Percentiles rank a stretch among this genome's conserved stretches.
Conservation (phyloP, 306 rosid species). For the Pterocarpus santalinus region DNA sequence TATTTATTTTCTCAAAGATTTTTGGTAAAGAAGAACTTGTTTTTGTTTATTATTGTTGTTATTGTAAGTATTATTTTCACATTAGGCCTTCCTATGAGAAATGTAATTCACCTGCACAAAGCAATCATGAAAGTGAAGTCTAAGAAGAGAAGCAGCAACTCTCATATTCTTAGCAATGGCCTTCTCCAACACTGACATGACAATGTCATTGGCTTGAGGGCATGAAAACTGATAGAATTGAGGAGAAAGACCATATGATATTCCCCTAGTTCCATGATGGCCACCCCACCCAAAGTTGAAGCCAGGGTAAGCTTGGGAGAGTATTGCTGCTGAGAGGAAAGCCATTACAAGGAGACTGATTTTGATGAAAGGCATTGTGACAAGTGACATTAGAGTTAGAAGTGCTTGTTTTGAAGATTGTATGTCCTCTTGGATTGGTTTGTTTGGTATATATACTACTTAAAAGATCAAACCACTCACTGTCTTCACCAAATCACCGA, state of each 20-base stretch:
- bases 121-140: slow-evolving; percentile 90
- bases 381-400: not conserved
- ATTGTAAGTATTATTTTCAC: not conserved
- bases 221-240: slow-evolving; percentile 75
- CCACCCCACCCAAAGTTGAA: slow-evolving; percentile 72
- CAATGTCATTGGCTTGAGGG: slow-evolving; percentile 85
- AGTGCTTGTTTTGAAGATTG: slow-evolving; percentile 26
- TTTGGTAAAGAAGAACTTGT: not conserved
- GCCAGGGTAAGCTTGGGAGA: slow-evolving; percentile 63
- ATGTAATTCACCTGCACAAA: slow-evolving; percentile 70
- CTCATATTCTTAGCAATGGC: slow-evolving; percentile 70
- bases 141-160: slow-evolving; percentile 80
- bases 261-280: slow-evolving; percentile 47
- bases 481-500: slow-evolving; percentile 61
- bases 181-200: slow-evolving; percentile 75
- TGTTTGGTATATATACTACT: slow-evolving; percentile 40
- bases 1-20: not conserved
- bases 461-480: slow-evolving; percentile 53
- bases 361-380: slow-evolving; percentile 58
- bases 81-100: not conserved
- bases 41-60: not conserved
- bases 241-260: slow-evolving; percentile 66
- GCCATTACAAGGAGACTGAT: slow-evolving; percentile 38
- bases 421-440: slow-evolving; percentile 34
- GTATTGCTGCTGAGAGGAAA: slow-evolving; percentile 43